Evolutionary conservation across 192 early-diverging fungal genomes (phyloP), one percentile per base, ranked within the genome.

Genomic region (Bifiguratus adelaidae): DNA sequence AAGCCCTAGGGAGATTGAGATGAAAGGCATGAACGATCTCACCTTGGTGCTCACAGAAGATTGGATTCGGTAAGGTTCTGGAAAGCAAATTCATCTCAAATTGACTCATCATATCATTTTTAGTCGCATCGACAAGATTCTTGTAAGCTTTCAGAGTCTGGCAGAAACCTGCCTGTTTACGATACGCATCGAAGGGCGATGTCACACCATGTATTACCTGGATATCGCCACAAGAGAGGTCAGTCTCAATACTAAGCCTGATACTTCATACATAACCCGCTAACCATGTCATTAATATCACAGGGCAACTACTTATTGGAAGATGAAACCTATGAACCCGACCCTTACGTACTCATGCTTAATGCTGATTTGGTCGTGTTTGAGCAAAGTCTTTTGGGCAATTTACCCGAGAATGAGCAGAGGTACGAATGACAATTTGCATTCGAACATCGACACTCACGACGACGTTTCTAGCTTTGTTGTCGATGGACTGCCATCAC

Each of bases 191-290:
- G 92, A 96, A 58, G 55, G 88, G 18, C 75, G 89, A 15, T 83
- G 83, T 33, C 91, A 92, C 61, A 72, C 85, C 33, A 77, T 91
- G 55, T 88, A 85, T 49, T 92, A 84, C 47, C 60, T 94, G 30
- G 91, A 96, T 47, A 70, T 94, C 65, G 89, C 87, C 5, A 83
- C 84, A 30, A 78, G 91, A 19, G 92, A 96, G 71, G 83, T 85
- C 52, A 44, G 2, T 50, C 5, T 1, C 4, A 16, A 23, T 3
- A 16, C n/a, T n/a, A n/a, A n/a, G n/a, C n/a, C n/a, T n/a, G n/a
- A n/a, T n/a, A n/a, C n/a, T n/a, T n/a, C n/a, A n/a, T n/a, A n/a
- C n/a, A n/a, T n/a, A n/a, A n/a, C n/a, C n/a, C n/a, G n/a, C n/a
- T n/a, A n/a, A n/a, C 18, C 13, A 2, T 41, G 7, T 4, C 25